These are phyloP conservation scores for Coccomyxa sp. DNA, from an alignment of 139 green algal genomes.

Conservation along the genomic window DNA sequence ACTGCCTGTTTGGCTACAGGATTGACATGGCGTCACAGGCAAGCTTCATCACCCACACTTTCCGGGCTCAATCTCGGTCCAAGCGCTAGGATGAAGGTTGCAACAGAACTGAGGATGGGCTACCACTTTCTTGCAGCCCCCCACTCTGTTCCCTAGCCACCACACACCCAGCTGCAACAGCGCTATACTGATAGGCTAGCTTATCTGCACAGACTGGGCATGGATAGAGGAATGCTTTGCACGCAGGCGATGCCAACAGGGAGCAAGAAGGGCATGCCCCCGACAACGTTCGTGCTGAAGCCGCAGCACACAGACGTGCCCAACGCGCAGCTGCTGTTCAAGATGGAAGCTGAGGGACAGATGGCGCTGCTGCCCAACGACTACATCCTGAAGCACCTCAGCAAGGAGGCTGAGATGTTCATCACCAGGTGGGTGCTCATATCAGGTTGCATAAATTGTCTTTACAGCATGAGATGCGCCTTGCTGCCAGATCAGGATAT, in stretches of 20 bases:
- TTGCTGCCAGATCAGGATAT: neutral
- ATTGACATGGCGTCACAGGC: conserved; percentile 67
- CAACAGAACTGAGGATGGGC: too few species aligned
- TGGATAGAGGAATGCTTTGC: too few species aligned
- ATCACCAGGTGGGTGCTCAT: conserved; percentile 11
- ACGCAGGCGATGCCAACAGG: too few species aligned
- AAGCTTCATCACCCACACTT: neutral
- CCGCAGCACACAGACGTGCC: conserved; percentile 39
- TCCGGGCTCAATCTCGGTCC: too few species aligned
- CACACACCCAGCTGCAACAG: too few species aligned
- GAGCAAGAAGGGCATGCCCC: too few species aligned
- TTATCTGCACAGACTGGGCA: too few species aligned
- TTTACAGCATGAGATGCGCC: neutral
- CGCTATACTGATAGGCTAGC: too few species aligned
- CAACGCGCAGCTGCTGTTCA: conserved; percentile 37
- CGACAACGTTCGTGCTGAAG: conserved; percentile 60
- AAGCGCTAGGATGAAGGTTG: too few species aligned
- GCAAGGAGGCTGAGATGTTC: conserved; percentile 53
- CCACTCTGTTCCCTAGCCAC: too few species aligned
- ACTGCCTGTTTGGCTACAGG: conserved; percentile 72
- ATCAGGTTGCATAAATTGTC: neutral
- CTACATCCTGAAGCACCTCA: conserved; percentile 28
- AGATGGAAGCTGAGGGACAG: conserved; percentile 16
- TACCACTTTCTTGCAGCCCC: too few species aligned
- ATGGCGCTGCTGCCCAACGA: conserved; percentile 64